These are phyloP conservation scores for Metschnikowia picachoensis DNA, from an alignment of 805 yeast species.

Conservation along the genomic window DNA sequence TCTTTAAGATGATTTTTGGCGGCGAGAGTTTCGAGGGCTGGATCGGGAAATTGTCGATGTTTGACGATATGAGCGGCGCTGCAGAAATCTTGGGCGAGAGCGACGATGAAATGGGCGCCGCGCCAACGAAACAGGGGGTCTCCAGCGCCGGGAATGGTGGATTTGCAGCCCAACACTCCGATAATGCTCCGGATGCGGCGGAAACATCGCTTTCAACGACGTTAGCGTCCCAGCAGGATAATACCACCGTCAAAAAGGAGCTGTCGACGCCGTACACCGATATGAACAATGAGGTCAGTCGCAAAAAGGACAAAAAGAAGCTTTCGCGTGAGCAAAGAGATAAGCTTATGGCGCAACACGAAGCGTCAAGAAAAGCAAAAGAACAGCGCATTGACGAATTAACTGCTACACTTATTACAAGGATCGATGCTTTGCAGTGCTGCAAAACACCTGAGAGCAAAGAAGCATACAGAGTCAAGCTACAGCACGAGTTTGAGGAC, in stretches of 20 bases:
- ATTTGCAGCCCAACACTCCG: conserved; percentile 1
- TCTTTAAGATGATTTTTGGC: conserved; percentile 79
- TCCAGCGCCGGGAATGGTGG: not conserved
- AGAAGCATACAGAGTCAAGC: conserved; percentile 47
- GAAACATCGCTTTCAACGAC: conserved; percentile 6
- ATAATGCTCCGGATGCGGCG: not conserved
- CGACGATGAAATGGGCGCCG: conserved; percentile 35
- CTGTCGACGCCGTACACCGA: conserved; percentile 11
- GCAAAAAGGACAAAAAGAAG: conserved; percentile 30
- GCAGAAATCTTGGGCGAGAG: conserved; percentile 42
- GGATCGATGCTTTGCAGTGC: conserved; percentile 49
- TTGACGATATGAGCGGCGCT: conserved; percentile 68
- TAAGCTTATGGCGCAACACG: conserved; percentile 47
- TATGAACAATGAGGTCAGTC: conserved; percentile 21
- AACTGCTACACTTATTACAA: conserved; percentile 43
- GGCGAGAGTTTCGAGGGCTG: conserved; percentile 76
- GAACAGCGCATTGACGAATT: conserved; percentile 49
- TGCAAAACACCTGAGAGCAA: conserved; percentile 65
- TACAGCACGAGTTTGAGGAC: conserved; percentile 65
- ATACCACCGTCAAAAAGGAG: not conserved
- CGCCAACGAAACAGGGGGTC: not conserved
- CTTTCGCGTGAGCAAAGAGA: conserved; percentile 42
- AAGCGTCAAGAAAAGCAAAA: conserved; percentile 50
- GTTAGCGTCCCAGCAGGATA: conserved; percentile 22
- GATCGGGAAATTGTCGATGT: conserved; percentile 82